Evolutionary conservation across 1,139 yeast genomes (phyloP).

Genomic region (Lodderomyces beijingensis): DNA sequence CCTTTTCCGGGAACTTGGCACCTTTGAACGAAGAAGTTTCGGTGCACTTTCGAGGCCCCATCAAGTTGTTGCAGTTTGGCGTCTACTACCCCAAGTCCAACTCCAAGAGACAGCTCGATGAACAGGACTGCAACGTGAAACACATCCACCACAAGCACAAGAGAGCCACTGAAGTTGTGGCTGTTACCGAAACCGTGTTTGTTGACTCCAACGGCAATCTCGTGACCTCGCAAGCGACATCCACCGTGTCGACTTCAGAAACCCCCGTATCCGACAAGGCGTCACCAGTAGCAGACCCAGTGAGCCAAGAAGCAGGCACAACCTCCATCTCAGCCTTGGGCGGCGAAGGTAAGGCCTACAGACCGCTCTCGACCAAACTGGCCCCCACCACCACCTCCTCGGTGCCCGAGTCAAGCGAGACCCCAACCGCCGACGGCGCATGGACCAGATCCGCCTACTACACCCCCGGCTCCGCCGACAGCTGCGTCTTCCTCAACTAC

Average conservation of each 20-base stretch:
- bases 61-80: slow-evolving; percentile 58
- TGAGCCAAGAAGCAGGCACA: slow-evolving; percentile 17
- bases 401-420: slow-evolving; percentile 25
- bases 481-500: slow-evolving; percentile 80
- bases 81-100: slow-evolving; percentile 48
- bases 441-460: slow-evolving; percentile 81
- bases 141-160: slow-evolving; percentile 61
- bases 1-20: slow-evolving; percentile 59
- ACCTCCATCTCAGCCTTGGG: slow-evolving; percentile 27
- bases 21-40: slow-evolving; percentile 69
- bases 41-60: slow-evolving; percentile 81
- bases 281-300: too few species aligned
- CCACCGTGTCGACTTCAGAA: slow-evolving; percentile 12
- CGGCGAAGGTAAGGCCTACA: slow-evolving; percentile 11
- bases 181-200: slow-evolving; percentile 71
- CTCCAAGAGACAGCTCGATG: slow-evolving; percentile 18
- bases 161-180: slow-evolving; percentile 58
- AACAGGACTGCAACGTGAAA: slow-evolving; percentile 32
- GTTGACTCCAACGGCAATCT: slow-evolving; percentile 56
- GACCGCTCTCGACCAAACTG: slow-evolving; percentile 20
- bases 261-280: slow-evolving; percentile 10
- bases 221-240: slow-evolving; percentile 28
- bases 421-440: slow-evolving; percentile 39
- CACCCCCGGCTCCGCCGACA: slow-evolving; percentile 53
- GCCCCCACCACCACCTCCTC: slow-evolving; percentile 25